Percentiles rank a stretch among this genome's conserved stretches.
Conservation (phyloP, 192 early-diverging fungal species). For the Backusella australiensis region DNA sequence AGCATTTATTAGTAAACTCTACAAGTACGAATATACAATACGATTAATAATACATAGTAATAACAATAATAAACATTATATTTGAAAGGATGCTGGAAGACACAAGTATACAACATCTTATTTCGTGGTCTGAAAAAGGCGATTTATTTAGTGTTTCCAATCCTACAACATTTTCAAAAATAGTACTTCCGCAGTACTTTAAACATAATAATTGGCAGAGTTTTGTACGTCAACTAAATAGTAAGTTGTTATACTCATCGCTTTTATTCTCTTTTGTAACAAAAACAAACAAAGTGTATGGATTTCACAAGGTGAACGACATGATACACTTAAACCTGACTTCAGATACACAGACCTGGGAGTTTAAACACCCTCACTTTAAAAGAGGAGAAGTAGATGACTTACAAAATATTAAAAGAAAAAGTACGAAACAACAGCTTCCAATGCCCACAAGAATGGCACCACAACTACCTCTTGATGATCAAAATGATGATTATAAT, state of each 20-base stretch:
- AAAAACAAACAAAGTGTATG: conserved; percentile 13
- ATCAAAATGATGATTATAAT: not conserved
- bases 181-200: conserved; percentile 21
- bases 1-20: conserved; percentile 10
- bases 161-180: conserved; percentile 11
- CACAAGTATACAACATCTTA: conserved; percentile 3
- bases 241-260: conserved; percentile 12
- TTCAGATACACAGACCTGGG: conserved; percentile 14
- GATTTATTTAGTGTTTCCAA: conserved; percentile 18
- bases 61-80: not conserved
- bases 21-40: conserved; percentile 6
- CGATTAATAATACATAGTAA: not conserved
- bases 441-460: not conserved
- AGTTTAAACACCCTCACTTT: conserved; percentile 26
- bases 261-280: not conserved
- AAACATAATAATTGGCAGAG: conserved; percentile 30
- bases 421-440: not conserved
- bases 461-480: not conserved
- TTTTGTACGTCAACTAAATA: conserved; percentile 25
- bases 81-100: conserved; percentile 21
- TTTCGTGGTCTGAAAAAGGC: conserved; percentile 26
- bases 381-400: not conserved
- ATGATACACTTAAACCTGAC: conserved; percentile 6
- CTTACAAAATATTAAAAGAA: conserved; percentile 18
- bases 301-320: conserved; percentile 26